Conservation (phyloP, 495 filamentous ascomycete species). For the Neurospora sp. region DNA sequence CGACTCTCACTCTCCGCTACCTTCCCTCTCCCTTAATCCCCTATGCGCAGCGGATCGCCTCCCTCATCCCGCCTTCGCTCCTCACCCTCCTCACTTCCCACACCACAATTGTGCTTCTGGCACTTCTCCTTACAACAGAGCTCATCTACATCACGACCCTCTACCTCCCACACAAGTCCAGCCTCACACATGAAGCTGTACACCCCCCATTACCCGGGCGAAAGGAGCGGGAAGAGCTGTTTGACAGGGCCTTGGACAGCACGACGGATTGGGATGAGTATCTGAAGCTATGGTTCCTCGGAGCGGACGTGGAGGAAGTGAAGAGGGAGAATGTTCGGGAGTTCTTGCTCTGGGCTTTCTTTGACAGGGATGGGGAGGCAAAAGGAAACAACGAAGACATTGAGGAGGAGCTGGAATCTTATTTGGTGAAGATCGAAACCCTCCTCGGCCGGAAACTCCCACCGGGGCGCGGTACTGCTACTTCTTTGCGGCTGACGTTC, state of each 20-base stretch:
- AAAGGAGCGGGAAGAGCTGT: slow-evolving; percentile 37
- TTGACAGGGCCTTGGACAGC: slow-evolving; percentile 42
- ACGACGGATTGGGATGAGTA: slow-evolving; percentile 47
- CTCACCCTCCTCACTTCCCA: background rate
- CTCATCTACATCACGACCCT: slow-evolving; percentile 43
- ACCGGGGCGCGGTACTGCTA: slow-evolving; percentile 42
- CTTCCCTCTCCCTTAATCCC: background rate
- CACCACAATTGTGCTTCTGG: slow-evolving; percentile 7
- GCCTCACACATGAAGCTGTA: slow-evolving; percentile 38
- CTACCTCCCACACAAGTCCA: slow-evolving; percentile 41
- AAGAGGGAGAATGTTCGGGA: slow-evolving; percentile 55
- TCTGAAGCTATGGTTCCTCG: slow-evolving; percentile 53
- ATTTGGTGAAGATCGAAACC: slow-evolving; percentile 39
- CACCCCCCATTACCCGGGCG: slow-evolving; percentile 41
- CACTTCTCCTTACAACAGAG: slow-evolving; percentile 34
- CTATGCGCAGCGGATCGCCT: background rate
- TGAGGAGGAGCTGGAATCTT: slow-evolving; percentile 49
- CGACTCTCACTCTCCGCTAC: slow-evolving; percentile 14
- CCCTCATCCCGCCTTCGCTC: background rate
- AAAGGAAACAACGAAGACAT: slow-evolving; percentile 24
- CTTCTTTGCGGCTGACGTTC: slow-evolving; percentile 50
- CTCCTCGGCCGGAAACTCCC: slow-evolving; percentile 37
- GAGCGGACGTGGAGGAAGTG: slow-evolving; percentile 47
- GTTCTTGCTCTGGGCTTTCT: slow-evolving; percentile 56
- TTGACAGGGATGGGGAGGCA: slow-evolving; percentile 31